Evolutionary conservation across 208 protist genomes (phyloP), one percentile per base, ranked within the genome.

Genomic region (Leishmania aethiopica): DNA sequence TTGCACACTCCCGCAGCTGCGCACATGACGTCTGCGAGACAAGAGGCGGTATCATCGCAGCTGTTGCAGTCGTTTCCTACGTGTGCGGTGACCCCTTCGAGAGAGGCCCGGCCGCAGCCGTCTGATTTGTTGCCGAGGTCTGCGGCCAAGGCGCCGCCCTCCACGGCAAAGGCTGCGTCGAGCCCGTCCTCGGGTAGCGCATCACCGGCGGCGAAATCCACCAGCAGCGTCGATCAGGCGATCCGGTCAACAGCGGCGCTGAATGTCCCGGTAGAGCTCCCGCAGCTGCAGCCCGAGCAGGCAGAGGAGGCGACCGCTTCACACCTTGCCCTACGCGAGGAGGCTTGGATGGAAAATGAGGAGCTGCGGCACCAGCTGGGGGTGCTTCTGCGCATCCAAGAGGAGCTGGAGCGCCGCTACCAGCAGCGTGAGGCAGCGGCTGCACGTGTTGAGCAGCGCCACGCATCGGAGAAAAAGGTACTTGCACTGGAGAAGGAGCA

Each of bases 381-480:
- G 22, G 67, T 67, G 76, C 51, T 86, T 59, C 37, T 80, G 79
- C 57, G 17, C 32, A 87, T 89, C 28, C 70, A 84, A 42, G 35
- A 64, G 15, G 85, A 86, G 83, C 78, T 87, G 67, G 69, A 74
- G 28, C 77, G 78, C 8, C 86, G 86, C 6, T 74, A 59, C 10
- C 77, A 84, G 77, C 70, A 57, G 77, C 47, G 74, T n/a, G 81
- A 78, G 70, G 32, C 15, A 28, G 57, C 45, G 15, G 3, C 77
- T 7, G 42, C 47, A 40, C 35, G 53, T 3, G 78, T 53, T 3
- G 70, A 47, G 28, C 75, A 86, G 73, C 37, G 71, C 5, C 72
- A 72, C 47, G 78, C 71, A 17, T 37, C 60, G 11, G 80, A 83
- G 60, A 60, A 59, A 19, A 71, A 37, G 11, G 37, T 42, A 57